Percentiles rank a stretch among this genome's conserved stretches.
phyloP scores from a whole-genome alignment of 2,329 filamentous ascomycete genomes.

The Triangularia setosa region DNA sequence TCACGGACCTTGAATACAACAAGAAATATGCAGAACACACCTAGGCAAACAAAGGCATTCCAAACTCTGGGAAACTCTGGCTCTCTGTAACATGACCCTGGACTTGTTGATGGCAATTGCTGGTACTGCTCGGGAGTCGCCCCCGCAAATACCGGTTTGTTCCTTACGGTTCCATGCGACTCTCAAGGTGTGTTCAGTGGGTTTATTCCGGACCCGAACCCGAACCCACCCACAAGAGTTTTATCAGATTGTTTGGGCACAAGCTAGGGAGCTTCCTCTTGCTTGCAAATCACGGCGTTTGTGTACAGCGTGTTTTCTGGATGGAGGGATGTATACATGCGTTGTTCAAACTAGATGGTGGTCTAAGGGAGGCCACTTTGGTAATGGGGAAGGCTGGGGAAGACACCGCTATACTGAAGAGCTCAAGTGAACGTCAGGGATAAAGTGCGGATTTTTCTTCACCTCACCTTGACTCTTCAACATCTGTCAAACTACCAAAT shows the following conservation, averaged over 20 bases:
- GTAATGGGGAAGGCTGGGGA: neutral
- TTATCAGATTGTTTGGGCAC: too few species aligned
- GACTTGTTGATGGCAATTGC: neutral
- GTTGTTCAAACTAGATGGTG: neutral
- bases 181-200: neutral
- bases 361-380: neutral
- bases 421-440: too few species aligned
- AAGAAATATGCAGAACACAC: neutral
- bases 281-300: too few species aligned
- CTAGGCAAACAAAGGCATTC: too few species aligned
- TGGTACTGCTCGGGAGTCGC: neutral
- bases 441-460: too few species aligned
- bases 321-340: neutral
- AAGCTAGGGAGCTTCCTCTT: neutral
- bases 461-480: too few species aligned
- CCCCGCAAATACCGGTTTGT: neutral
- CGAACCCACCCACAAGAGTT: neutral
- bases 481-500: too few species aligned
- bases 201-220: neutral
- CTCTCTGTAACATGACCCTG: too few species aligned
- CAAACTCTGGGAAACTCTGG: neutral
- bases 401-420: too few species aligned
- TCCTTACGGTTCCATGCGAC: too few species aligned
- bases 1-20: neutral
- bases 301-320: neutral